Base-by-base conservation (phyloP, 768 basidiomycete genomes). In the Lactarius indigo region DNA sequence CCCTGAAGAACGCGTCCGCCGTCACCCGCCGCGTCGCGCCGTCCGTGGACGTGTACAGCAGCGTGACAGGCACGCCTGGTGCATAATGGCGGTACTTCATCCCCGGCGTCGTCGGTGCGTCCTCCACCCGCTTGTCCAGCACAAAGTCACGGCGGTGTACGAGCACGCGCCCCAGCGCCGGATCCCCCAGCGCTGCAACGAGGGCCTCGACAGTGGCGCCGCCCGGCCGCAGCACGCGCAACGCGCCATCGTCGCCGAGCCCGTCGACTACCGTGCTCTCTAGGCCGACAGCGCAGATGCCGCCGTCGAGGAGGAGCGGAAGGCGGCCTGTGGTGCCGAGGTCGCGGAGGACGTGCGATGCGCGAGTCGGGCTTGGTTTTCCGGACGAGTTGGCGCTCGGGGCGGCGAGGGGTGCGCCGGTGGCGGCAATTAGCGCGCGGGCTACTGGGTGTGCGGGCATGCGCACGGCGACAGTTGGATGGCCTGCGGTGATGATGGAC, bases 11-110 rank as follows among this genome's bases (percentile, higher is more conserved):
- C 3, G 77, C 63, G 5, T 72, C 71, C 17, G 78, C 68, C 1
- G 78, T 72, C 15, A 76, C 72, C 3, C 78, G 62, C 8, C 74
- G 59, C n/a, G 70, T 66, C 26, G 77, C 78, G 18, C 50, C 7
- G 61, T 26, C 8, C 83, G 81, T 71, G 26, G 50, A 52, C 3
- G 86, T 85, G 68, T 84, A 81, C 44, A 94, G 79, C 7, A 98
- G 83, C 26, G 84, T 85, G 35, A 98, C 92, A 2, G 94, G 94
- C 5, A 95, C 88, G 1, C 88, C 80, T 2, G 97, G 97, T 28
- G 96, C 91, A 75, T 99, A 99, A 78, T 99, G 97, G 59, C 90
- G 86, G 76, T 99, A 99, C 78, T 99, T 99, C 96, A 98, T 97
- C 37, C 97, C 97, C 2, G 97, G 97, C 0, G 97, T 98, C 9